A percentile compares a stretch with the other conserved stretches of the same genome.
Evolutionary conservation across 495 filamentous ascomycete genomes (phyloP).

Genomic region (Niebla homalea): DNA sequence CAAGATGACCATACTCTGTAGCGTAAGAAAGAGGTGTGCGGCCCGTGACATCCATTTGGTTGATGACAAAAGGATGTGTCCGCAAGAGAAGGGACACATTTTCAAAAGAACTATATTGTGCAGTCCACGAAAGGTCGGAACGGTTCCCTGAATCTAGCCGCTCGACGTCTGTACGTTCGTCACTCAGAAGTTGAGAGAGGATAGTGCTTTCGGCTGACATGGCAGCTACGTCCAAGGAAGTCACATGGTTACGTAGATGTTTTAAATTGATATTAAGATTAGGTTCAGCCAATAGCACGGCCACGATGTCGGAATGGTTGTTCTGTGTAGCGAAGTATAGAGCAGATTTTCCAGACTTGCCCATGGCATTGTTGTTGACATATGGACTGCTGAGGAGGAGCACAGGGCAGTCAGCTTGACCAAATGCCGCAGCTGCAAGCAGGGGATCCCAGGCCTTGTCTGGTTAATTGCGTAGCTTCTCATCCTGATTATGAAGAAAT

Average conservation of each 20-base stretch:
- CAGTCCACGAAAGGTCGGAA: neutral
- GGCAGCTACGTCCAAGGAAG: neutral
- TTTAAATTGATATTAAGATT: neutral
- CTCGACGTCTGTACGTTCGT: neutral
- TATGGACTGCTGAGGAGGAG: neutral
- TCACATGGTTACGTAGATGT: neutral
- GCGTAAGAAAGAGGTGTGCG: slow-evolving; percentile 18
- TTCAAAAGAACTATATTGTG: neutral
- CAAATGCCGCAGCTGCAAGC: neutral
- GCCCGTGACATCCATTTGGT: neutral
- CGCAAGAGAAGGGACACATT: neutral
- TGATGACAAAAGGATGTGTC: neutral
- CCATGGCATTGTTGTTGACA: neutral
- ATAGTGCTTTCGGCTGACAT: neutral
- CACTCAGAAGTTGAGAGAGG: neutral
- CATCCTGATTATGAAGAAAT: neutral
- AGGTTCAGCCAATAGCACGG: neutral
- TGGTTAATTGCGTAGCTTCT: neutral
- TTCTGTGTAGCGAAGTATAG: neutral
- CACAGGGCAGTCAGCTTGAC: neutral
- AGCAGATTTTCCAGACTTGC: neutral
- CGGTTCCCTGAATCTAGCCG: neutral
- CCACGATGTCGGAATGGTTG: neutral
- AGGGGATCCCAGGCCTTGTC: neutral
- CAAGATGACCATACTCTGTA: slow-evolving; percentile 1